phyloP scores from a whole-genome alignment of 495 filamentous ascomycete genomes.

The Aspergillus campestris region DNA sequence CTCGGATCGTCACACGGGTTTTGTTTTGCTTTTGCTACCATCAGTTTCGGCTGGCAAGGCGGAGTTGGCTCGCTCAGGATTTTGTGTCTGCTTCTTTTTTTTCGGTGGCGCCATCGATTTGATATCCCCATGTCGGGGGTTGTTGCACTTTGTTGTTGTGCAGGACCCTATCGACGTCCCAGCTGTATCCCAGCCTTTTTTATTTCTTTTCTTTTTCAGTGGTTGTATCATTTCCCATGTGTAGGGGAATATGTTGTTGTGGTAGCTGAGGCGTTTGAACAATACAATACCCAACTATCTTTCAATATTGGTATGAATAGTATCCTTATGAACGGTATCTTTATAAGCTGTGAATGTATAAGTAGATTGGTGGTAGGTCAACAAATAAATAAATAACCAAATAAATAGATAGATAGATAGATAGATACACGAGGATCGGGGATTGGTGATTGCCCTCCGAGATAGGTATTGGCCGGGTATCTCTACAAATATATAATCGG shows the following conservation, averaged over 20 bases:
- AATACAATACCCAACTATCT: conserved; percentile 22
- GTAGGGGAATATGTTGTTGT: conserved; percentile 1
- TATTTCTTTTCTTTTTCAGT: conserved; percentile 15
- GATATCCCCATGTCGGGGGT: conserved; percentile 4
- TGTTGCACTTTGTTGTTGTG: conserved; percentile 1
- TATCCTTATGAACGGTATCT: too few species aligned
- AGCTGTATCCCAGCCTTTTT: conserved; percentile 38
- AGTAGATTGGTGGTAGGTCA: too few species aligned
- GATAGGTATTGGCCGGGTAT: too few species aligned
- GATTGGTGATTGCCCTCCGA: too few species aligned
- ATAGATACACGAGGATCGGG: conserved; percentile 7
- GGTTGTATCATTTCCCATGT: conserved; percentile 12
- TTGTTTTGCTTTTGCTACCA: conserved; percentile 5
- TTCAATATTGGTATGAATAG: conserved; percentile 6
- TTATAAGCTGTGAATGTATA: too few species aligned
- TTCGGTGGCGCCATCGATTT: conserved; percentile 10
- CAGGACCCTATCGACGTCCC: conserved; percentile 25
- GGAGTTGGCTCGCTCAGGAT: conserved; percentile 7
- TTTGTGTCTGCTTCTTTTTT: conserved; percentile 5
- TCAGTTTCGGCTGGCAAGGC: conserved; percentile 5
- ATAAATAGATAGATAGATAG: conserved; percentile 12
- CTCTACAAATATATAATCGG: too few species aligned
- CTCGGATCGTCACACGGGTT: not conserved
- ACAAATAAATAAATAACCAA: too few species aligned
- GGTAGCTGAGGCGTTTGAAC: conserved; percentile 14